A percentile compares a stretch with the other conserved stretches of the same genome.
These are phyloP conservation scores for Paulownia fortunei DNA, from an alignment of 257 asterid species.

Conservation along the genomic window DNA sequence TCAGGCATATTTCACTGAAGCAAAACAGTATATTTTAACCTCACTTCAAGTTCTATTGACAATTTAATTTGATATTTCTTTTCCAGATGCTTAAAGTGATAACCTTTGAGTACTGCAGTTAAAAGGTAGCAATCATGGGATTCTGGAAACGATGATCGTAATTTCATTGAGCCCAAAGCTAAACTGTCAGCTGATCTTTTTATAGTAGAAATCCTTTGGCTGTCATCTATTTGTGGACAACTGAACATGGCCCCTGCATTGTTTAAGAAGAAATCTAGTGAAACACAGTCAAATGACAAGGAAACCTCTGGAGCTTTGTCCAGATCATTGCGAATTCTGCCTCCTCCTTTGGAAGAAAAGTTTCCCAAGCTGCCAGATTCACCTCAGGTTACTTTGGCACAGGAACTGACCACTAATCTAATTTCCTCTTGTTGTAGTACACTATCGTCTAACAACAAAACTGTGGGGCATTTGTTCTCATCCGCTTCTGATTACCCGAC, in stretches of 20 bases:
- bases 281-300: constrained; percentile 39
- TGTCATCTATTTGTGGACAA: constrained; percentile 42
- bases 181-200: constrained; percentile 8
- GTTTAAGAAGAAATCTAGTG: constrained; percentile 56
- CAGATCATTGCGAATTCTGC: constrained; percentile 45
- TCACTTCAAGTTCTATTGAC: background rate
- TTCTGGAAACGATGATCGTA: background rate
- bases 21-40: background rate
- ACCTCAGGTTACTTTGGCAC: constrained; percentile 48
- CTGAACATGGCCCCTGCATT: constrained; percentile 61
- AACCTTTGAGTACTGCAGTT: constrained; percentile 14
- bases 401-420: constrained; percentile 41
- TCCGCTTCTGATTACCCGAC: constrained; percentile 46
- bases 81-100: constrained; percentile 33
- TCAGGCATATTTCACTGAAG: background rate
- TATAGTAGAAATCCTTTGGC: background rate
- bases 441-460: constrained; percentile 40
- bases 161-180: constrained; percentile 17
- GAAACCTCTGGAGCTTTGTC: constrained; percentile 59
- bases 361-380: constrained; percentile 63
- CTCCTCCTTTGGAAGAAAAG: constrained; percentile 49
- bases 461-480: constrained; percentile 52
- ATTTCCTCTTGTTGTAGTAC: constrained; percentile 43
- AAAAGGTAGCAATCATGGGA: constrained; percentile 23
- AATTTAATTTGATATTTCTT: background rate